phyloP scores from a whole-genome alignment of 1,139 yeast species.

The Diutina catenulata region DNA sequence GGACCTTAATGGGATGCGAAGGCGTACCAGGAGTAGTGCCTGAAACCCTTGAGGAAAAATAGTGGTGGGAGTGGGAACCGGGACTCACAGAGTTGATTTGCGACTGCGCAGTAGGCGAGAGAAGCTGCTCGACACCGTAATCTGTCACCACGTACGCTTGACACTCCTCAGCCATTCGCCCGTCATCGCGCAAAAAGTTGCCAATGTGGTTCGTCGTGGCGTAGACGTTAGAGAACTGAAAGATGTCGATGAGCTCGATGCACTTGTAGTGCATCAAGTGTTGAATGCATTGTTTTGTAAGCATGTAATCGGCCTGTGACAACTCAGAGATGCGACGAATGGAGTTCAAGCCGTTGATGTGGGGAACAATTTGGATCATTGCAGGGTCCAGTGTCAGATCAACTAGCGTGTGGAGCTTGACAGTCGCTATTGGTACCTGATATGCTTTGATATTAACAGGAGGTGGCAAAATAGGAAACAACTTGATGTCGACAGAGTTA shows the following conservation, averaged over 20 bases:
- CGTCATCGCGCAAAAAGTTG: slow-evolving; percentile 48
- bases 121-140: not conserved
- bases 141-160: slow-evolving; percentile 45
- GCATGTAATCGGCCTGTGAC: slow-evolving; percentile 68
- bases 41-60: not conserved
- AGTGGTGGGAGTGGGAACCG: not conserved
- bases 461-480: slow-evolving; percentile 78
- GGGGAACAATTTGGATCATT: slow-evolving; percentile 77
- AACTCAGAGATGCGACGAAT: slow-evolving; percentile 64
- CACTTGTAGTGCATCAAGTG: slow-evolving; percentile 87
- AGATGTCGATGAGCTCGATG: slow-evolving; percentile 70
- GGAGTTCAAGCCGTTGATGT: slow-evolving; percentile 79
- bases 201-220: slow-evolving; percentile 79
- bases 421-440: slow-evolving; percentile 86
- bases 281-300: slow-evolving; percentile 81
- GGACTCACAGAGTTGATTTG: not conserved
- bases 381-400: slow-evolving; percentile 98
- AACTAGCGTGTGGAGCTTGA: slow-evolving; percentile 53
- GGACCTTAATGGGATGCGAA: slow-evolving; percentile 25
- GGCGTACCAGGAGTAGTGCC: not conserved
- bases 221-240: slow-evolving; percentile 80
- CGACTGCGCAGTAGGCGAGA: not conserved
- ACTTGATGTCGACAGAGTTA: slow-evolving; percentile 81
- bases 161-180: slow-evolving; percentile 64
- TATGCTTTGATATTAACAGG: slow-evolving; percentile 63